A percentile compares a stretch with the other conserved stretches of the same genome.
Conservation (phyloP, 176 grass and related monocot genomes). For the Themeda triandra region DNA sequence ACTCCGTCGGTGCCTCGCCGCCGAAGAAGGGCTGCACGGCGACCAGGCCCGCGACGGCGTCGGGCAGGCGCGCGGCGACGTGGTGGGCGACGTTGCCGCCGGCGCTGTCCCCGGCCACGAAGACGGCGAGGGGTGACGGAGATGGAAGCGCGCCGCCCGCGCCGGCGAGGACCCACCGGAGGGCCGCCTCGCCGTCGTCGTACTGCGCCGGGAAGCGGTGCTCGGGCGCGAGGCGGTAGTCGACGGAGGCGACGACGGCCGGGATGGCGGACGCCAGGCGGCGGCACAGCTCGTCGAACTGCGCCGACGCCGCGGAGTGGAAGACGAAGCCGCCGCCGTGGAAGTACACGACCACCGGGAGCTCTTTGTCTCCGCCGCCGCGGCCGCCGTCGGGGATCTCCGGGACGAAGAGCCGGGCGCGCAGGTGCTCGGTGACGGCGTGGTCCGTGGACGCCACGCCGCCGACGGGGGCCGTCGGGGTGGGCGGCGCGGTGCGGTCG, state of each 20-base stretch:
- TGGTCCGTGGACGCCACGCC: slow-evolving; percentile 54
- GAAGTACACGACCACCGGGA: slow-evolving; percentile 48
- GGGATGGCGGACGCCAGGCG: slow-evolving; percentile 28
- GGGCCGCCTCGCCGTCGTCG: slow-evolving; percentile 46
- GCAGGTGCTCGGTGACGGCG: slow-evolving; percentile 18
- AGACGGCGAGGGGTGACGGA: slow-evolving; percentile 18
- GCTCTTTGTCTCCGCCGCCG: background rate
- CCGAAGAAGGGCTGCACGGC: slow-evolving; percentile 53
- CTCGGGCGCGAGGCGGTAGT: slow-evolving; percentile 53
- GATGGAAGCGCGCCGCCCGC: slow-evolving; percentile 12
- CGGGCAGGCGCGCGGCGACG: background rate
- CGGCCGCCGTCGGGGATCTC: fast-evolving
- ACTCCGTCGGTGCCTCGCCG: slow-evolving; percentile 35
- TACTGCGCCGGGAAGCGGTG: slow-evolving; percentile 28
- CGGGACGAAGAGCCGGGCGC: slow-evolving; percentile 28
- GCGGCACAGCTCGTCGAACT: slow-evolving; percentile 41
- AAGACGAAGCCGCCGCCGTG: slow-evolving; percentile 53
- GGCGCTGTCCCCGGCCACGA: slow-evolving; percentile 57
- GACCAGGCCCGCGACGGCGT: slow-evolving; percentile 26
- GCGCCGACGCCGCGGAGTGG: slow-evolving; percentile 20
- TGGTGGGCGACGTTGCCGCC: slow-evolving; percentile 61
- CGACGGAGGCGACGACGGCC: slow-evolving; percentile 30
- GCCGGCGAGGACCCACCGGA: slow-evolving; percentile 36
- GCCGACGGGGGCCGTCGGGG: background rate
- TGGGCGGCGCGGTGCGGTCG: slow-evolving; percentile 6